A percentile compares a stretch with the other conserved stretches of the same genome.
phyloP scores from a whole-genome alignment of 768 basidiomycete species.

The Rhodotorula babjevae region DNA sequence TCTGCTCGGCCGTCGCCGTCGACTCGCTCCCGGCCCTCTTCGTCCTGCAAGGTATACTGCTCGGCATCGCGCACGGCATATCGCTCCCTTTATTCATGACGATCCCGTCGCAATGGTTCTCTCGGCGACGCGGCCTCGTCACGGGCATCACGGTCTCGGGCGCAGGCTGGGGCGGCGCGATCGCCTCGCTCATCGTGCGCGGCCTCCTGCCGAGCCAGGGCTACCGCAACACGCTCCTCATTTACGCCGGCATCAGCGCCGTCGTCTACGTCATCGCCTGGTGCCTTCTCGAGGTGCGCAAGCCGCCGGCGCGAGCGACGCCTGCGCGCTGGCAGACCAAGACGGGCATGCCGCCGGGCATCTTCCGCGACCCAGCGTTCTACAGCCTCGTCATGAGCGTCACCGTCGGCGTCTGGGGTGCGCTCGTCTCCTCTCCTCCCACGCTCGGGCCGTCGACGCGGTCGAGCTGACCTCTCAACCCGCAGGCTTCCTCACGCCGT shows the following conservation, averaged over 20 bases:
- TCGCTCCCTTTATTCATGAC: conserved; percentile 42
- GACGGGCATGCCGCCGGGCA: conserved; percentile 26
- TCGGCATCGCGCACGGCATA: conserved; percentile 24
- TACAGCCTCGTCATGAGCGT: conserved; percentile 18
- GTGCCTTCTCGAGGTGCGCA: conserved; percentile 13
- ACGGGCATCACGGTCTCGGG: conserved; percentile 44
- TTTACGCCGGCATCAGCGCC: conserved; percentile 25
- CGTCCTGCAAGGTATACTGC: conserved; percentile 22
- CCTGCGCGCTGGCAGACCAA: conserved; percentile 20
- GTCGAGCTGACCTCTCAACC: background rate
- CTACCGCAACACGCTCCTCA: conserved; percentile 41
- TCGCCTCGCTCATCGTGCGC: conserved; percentile 38
- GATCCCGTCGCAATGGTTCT: conserved; percentile 45
- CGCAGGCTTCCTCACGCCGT: conserved; percentile 10
- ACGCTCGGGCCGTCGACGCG: too few species aligned
- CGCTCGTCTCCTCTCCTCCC: too few species aligned
- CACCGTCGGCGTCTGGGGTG: conserved; percentile 34
- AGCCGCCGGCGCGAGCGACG: conserved; percentile 11
- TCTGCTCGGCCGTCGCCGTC: conserved; percentile 16
- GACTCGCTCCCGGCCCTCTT: conserved; percentile 20
- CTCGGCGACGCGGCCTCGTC: conserved; percentile 40
- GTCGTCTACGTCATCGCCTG: conserved; percentile 16
- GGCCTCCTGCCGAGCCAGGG: conserved; percentile 40
- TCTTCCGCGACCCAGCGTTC: conserved; percentile 24
- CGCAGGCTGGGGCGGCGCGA: conserved; percentile 42